These are phyloP conservation scores for Pseudocercospora ulei DNA, from an alignment of 2,329 filamentous ascomycete genomes.

Conservation along the genomic window DNA sequence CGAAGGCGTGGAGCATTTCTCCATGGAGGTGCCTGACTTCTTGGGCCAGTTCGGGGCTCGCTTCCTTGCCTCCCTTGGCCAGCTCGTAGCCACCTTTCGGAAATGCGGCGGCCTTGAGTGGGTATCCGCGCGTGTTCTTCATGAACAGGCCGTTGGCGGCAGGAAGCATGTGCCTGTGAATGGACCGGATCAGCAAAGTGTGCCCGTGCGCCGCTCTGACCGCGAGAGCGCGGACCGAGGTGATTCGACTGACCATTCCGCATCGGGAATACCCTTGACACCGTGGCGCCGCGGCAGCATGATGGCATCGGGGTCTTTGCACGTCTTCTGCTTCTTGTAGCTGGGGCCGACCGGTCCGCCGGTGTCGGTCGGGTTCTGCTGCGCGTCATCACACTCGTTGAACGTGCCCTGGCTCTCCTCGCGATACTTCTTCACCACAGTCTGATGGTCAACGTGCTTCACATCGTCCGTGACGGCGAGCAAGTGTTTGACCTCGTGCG, in stretches of 20 bases:
- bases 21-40: slow-evolving; percentile 24
- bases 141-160: slow-evolving; percentile 30
- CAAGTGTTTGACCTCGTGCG: slow-evolving; percentile 9
- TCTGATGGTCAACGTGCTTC: slow-evolving; percentile 3
- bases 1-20: slow-evolving; percentile 26
- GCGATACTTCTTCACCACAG: slow-evolving; percentile 6
- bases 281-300: slow-evolving; percentile 25
- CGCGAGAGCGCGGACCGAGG: too few species aligned
- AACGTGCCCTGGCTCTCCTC: slow-evolving; percentile 1
- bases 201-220: too few species aligned
- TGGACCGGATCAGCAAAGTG: too few species aligned
- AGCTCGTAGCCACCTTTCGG: slow-evolving; percentile 27
- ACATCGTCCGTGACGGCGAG: neutral
- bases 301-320: neutral
- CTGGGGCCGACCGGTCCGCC: neutral
- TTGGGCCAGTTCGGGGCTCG: slow-evolving; percentile 18
- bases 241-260: too few species aligned
- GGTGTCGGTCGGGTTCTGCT: neutral
- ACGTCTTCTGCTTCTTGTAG: neutral
- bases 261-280: slow-evolving; percentile 24
- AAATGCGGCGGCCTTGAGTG: slow-evolving; percentile 25
- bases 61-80: slow-evolving; percentile 22
- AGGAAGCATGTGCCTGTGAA: slow-evolving; percentile 30
- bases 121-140: slow-evolving; percentile 27
- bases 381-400: neutral